These are phyloP conservation scores for Pyronema omphalodes DNA, from an alignment of 495 filamentous ascomycete species.

Conservation along the genomic window DNA sequence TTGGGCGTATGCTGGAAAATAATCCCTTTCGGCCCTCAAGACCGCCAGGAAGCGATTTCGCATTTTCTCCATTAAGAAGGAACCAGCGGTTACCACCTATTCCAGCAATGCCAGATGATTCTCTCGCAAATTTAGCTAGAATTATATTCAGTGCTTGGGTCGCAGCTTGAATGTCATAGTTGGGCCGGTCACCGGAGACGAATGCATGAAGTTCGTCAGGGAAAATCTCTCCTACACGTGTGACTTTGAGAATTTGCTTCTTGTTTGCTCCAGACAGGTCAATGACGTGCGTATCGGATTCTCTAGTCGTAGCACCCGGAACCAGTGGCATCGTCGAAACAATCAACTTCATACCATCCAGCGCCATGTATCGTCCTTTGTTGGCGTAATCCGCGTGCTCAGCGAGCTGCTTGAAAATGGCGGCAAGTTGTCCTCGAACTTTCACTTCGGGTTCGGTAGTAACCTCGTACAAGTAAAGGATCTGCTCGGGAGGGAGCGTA, in stretches of 20 bases:
- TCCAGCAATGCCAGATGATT: conserved; percentile 10
- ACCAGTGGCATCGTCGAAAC: conserved; percentile 13
- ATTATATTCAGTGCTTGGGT: conserved; percentile 27
- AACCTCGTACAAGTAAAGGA: conserved; percentile 27
- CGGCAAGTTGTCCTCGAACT: conserved; percentile 33
- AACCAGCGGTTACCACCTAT: conserved; percentile 23
- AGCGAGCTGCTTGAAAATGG: conserved; percentile 26
- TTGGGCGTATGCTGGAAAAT: conserved; percentile 37
- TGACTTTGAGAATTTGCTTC: conserved; percentile 16
- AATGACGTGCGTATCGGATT: conserved; percentile 27
- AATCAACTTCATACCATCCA: conserved; percentile 31
- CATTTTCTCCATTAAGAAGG: not conserved
- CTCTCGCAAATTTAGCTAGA: conserved; percentile 21
- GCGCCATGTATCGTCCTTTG: conserved; percentile 28
- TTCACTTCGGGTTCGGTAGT: conserved; percentile 27
- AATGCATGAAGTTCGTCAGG: conserved; percentile 17
- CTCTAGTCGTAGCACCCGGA: not conserved
- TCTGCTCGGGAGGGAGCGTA: conserved; percentile 20
- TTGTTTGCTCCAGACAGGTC: conserved; percentile 23
- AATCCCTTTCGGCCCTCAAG: conserved; percentile 36
- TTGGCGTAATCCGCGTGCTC: conserved; percentile 21
- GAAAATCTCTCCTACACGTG: conserved; percentile 14
- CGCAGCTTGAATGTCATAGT: conserved; percentile 19
- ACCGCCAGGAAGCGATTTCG: conserved; percentile 25
- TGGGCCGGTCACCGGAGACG: conserved; percentile 13